Evolutionary conservation across 2,329 filamentous ascomycete genomes (phyloP), one percentile per base, ranked within the genome.

Genomic region (Curvularia eragrostidis): DNA sequence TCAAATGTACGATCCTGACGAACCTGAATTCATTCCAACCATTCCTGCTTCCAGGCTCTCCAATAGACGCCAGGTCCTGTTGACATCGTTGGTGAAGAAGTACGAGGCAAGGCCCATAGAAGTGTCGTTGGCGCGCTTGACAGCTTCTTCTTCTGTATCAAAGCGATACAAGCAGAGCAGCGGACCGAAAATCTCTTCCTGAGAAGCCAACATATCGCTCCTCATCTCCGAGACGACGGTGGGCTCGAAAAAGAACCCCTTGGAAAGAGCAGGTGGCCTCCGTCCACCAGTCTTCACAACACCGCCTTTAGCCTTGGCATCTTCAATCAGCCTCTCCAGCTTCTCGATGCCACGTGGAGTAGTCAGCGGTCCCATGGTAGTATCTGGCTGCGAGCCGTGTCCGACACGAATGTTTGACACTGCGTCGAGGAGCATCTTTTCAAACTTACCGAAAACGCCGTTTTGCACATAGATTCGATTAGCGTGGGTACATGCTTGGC

Each of bases 111-210:
- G 39, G 15, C 8, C 86, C 81, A 87, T 41, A 8, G 24, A 84
- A 53, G 75, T 78, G 24, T 50, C 84, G 24, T 49, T 49, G n/a
- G 47, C 47, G 9, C 85, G 43, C 42, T 77, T 67, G 2, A 88
- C 81, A 4, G 79, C 86, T 65, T 89, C 83, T 1, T 87, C 84
- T 61, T 89, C 87, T 0, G 81, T 84, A 18, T 86, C 82, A 62
- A 89, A 89, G 34, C 78, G 77, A 61, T 85, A 86, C 39, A 89
- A 66, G 0, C 85, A 85, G 8, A 83, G 77, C 19, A 89, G 78
- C 0, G 87, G 86, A 0, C 84, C 86, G 64, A 89, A 89, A 0
- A 81, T 85, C 74, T 89, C 87, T 59, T 89, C 86, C 0, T 76
- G 60, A 5, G 52, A 51, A 5, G 62, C 58, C 5, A 64, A 61